Conservation (phyloP, 2,329 filamentous ascomycete genomes). For the Myriangium duriaei region DNA sequence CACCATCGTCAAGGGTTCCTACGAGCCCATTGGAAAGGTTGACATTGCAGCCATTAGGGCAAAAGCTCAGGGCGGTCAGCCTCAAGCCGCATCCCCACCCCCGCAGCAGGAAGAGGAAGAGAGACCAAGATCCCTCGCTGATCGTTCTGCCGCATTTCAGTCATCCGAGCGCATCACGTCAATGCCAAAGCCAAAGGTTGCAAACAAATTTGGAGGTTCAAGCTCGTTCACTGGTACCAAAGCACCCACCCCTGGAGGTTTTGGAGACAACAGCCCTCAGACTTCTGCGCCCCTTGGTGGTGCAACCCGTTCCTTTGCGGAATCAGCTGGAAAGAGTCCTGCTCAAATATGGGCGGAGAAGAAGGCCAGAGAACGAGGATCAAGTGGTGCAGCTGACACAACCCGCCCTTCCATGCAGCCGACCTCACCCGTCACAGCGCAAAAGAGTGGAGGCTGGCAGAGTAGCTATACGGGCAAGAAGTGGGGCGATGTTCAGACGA, state of each 20-base stretch:
- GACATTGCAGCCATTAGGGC: slow-evolving; percentile 91
- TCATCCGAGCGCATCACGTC: slow-evolving; percentile 70
- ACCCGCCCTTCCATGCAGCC: slow-evolving; percentile 30
- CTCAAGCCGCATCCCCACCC: slow-evolving; percentile 23
- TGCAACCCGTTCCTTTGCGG: slow-evolving; percentile 86
- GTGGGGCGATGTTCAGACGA: slow-evolving; percentile 74
- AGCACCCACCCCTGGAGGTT: slow-evolving; percentile 62
- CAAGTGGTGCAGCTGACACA: slow-evolving; percentile 39
- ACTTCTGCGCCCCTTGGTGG: slow-evolving; percentile 56
- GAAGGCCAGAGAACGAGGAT: slow-evolving; percentile 66
- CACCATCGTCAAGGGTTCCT: slow-evolving; percentile 75
- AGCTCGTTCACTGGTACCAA: slow-evolving; percentile 77
- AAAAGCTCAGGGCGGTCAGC: slow-evolving; percentile 51
- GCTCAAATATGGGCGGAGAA: slow-evolving; percentile 96
- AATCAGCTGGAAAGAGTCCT: slow-evolving; percentile 88
- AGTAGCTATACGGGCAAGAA: slow-evolving; percentile 82
- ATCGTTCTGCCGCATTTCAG: slow-evolving; percentile 62
- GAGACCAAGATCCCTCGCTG: slow-evolving; percentile 53
- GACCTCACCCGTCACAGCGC: slow-evolving; percentile 47
- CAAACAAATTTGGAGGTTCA: slow-evolving; percentile 70
- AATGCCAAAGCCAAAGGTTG: slow-evolving; percentile 87
- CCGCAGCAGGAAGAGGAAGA: slow-evolving; percentile 35
- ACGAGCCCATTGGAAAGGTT: slow-evolving; percentile 91
- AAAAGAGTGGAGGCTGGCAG: slow-evolving; percentile 80
- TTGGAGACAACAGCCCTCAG: slow-evolving; percentile 49